A percentile compares a stretch with the other conserved stretches of the same genome.
phyloP scores from a whole-genome alignment of 2,329 filamentous ascomycete genomes.

The Epichloe glyceriae region DNA sequence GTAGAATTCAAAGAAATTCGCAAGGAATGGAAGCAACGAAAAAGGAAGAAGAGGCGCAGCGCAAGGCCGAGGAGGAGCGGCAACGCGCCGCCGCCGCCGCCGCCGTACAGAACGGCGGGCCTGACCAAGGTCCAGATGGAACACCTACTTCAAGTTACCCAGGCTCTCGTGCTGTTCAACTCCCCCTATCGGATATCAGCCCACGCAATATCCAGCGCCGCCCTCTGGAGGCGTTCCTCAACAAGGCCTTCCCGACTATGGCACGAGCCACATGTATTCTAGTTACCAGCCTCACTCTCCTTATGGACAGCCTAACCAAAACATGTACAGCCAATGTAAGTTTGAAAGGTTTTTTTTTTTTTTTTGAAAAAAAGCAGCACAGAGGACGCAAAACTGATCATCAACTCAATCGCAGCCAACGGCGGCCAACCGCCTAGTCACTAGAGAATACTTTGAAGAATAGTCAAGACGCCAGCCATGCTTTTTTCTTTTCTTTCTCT shows the following conservation, averaged over 20 bases:
- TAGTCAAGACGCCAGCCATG: neutral
- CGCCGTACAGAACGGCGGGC: slow-evolving; percentile 29
- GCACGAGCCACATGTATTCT: slow-evolving; percentile 39
- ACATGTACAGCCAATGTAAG: slow-evolving; percentile 49
- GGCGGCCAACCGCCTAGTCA: slow-evolving; percentile 5
- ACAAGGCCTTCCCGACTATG: slow-evolving; percentile 43
- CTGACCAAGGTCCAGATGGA: slow-evolving; percentile 30
- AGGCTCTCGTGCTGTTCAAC: slow-evolving; percentile 46
- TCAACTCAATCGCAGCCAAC: slow-evolving; percentile 4
- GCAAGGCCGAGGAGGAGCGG: slow-evolving; percentile 85
- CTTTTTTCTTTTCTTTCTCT: neutral
- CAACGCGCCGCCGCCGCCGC: slow-evolving; percentile 32
- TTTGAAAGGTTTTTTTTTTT: slow-evolving; percentile 2
- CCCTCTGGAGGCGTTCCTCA: slow-evolving; percentile 38
- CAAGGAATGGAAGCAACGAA: slow-evolving; percentile 99
- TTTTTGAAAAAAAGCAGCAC: neutral
- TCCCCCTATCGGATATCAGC: slow-evolving; percentile 67
- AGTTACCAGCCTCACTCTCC: slow-evolving; percentile 46
- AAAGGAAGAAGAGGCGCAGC: slow-evolving; percentile 90
- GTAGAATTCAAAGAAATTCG: slow-evolving; percentile 97
- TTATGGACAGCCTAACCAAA: slow-evolving; percentile 42
- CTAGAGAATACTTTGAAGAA: neutral
- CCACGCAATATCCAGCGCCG: slow-evolving; percentile 53
- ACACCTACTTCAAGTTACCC: slow-evolving; percentile 40
- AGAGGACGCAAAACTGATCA: neutral